These are phyloP conservation scores for Fusarium nodosum DNA, from an alignment of 2,329 filamentous ascomycete genomes.

Conservation along the genomic window DNA sequence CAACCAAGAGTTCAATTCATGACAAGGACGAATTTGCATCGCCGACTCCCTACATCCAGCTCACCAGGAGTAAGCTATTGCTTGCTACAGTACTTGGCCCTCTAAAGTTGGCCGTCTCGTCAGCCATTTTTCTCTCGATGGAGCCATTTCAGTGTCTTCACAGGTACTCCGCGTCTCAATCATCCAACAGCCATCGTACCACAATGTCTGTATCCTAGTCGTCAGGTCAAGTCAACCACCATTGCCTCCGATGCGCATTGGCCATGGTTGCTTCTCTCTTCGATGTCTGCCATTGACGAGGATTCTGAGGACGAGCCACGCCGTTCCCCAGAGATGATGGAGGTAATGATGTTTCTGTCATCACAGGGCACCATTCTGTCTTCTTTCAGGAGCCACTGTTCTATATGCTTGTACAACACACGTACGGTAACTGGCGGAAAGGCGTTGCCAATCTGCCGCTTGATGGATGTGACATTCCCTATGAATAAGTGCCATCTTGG, in stretches of 20 bases:
- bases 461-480: slow-evolving; percentile 57
- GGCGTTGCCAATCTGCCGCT: slow-evolving; percentile 82
- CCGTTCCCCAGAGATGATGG: slow-evolving; percentile 47
- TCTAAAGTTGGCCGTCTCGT: slow-evolving; percentile 9
- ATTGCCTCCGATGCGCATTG: slow-evolving; percentile 16
- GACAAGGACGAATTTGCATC: slow-evolving; percentile 18
- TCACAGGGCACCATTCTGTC: slow-evolving; percentile 56
- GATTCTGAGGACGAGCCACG: slow-evolving; percentile 27
- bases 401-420: slow-evolving; percentile 64
- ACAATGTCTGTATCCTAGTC: not conserved
- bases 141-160: slow-evolving; percentile 16
- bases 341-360: slow-evolving; percentile 39
- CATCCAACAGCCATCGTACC: not conserved
- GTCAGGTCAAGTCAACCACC: slow-evolving; percentile 45
- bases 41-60: not conserved
- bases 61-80: not conserved
- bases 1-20: slow-evolving; percentile 17
- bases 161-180: not conserved
- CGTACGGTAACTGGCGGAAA: slow-evolving; percentile 74
- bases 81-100: slow-evolving; percentile 13
- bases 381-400: slow-evolving; percentile 59
- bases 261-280: slow-evolving; percentile 13
- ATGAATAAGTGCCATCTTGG: slow-evolving; percentile 71
- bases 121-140: not conserved
- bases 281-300: slow-evolving; percentile 42